Conservation (phyloP, 768 basidiomycete genomes). For the Hortiboletus campestris region DNA sequence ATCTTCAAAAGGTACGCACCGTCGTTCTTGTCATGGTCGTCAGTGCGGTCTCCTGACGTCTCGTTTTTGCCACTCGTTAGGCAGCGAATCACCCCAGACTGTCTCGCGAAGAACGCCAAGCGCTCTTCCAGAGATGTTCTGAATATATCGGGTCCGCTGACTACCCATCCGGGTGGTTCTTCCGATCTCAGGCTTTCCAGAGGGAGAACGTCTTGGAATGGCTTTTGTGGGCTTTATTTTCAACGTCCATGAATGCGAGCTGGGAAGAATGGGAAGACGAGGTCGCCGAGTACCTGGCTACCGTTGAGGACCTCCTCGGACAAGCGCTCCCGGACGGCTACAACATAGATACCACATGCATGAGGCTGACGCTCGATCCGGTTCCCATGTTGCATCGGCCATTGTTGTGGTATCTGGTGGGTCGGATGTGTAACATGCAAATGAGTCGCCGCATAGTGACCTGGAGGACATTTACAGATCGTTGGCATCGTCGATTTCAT, state of each 20-base stretch:
- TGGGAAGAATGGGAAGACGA: slow-evolving; percentile 49
- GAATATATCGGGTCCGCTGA: slow-evolving; percentile 17
- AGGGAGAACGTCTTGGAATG: slow-evolving; percentile 55
- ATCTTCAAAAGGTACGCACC: slow-evolving; percentile 44
- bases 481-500: slow-evolving; percentile 49
- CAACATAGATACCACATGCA: slow-evolving; percentile 38
- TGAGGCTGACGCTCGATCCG: slow-evolving; percentile 56
- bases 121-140: slow-evolving; percentile 49
- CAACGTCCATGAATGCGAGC: slow-evolving; percentile 32
- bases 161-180: slow-evolving; percentile 55
- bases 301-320: slow-evolving; percentile 42
- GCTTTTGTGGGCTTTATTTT: slow-evolving; percentile 67
- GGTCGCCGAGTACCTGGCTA: slow-evolving; percentile 44
- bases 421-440: slow-evolving; percentile 17
- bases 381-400: slow-evolving; percentile 57
- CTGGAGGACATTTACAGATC: slow-evolving; percentile 38
- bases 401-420: slow-evolving; percentile 61
- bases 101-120: slow-evolving; percentile 41
- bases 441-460: not conserved
- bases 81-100: slow-evolving; percentile 38
- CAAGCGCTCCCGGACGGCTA: slow-evolving; percentile 42
- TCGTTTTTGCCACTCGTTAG: slow-evolving; percentile 19
- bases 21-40: not conserved
- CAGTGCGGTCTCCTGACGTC: not conserved
- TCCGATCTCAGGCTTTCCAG: slow-evolving; percentile 32